phyloP scores from a whole-genome alignment of 306 rosid genomes.

The Cucumis hystrix region DNA sequence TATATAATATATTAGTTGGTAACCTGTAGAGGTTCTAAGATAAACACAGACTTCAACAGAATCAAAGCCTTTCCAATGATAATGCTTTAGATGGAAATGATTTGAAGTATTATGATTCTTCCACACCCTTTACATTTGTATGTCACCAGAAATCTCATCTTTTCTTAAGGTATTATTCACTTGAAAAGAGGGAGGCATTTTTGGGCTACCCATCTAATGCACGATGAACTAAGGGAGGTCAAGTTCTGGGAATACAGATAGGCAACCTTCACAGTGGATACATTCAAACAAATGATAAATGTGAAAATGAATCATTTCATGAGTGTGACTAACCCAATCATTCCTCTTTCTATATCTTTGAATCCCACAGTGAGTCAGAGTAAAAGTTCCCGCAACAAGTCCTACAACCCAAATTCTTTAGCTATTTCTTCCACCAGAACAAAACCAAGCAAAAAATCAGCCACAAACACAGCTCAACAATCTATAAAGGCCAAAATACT shows the following conservation, averaged over 20 bases:
- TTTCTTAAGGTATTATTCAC: background rate
- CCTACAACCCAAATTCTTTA: conserved; percentile 25
- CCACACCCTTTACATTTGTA: background rate
- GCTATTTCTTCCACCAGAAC: background rate
- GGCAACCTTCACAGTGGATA: background rate
- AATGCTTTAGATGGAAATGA: background rate
- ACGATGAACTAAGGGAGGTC: background rate
- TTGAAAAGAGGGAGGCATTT: background rate
- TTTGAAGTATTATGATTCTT: background rate
- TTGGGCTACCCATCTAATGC: background rate
- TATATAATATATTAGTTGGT: background rate
- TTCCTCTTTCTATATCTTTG: conserved; percentile 40
- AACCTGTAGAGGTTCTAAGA: background rate
- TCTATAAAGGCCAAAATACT: background rate
- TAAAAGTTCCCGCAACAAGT: conserved; percentile 51
- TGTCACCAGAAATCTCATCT: no score
- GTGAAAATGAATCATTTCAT: background rate
- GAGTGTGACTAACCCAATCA: conserved; percentile 62
- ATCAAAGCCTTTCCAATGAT: background rate
- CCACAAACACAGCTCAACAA: conserved; percentile 10
- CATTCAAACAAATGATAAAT: background rate
- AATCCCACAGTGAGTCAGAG: conserved; percentile 48
- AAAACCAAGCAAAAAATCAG: conserved; percentile 9
- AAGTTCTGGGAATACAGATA: background rate
- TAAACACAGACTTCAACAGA: background rate